Percentiles rank a stretch among this genome's conserved stretches.
Evolutionary conservation across 768 basidiomycete genomes (phyloP).

Genomic region (Boletus rubroflammeus): DNA sequence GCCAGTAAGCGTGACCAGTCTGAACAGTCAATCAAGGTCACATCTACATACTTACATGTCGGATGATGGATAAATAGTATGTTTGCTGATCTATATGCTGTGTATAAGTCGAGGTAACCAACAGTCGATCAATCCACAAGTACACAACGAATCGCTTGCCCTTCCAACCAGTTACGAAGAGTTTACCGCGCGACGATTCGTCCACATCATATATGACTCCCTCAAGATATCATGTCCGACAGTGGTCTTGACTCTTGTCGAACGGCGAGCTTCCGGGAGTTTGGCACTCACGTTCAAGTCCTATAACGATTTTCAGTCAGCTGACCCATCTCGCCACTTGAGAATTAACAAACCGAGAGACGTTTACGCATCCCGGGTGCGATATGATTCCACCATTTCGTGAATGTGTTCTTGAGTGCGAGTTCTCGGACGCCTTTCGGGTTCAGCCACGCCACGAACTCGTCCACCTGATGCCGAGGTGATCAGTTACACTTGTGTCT

Average conservation of each 20-base stretch:
- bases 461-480: conserved; percentile 56
- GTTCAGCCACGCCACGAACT: conserved; percentile 87
- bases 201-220: conserved; percentile 88
- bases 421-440: conserved; percentile 87
- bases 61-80: conserved; percentile 20
- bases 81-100: conserved; percentile 20
- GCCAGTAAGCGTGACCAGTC: not conserved
- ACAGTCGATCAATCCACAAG: conserved; percentile 6
- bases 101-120: conserved; percentile 7
- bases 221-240: conserved; percentile 61
- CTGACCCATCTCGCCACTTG: not conserved
- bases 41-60: conserved; percentile 9
- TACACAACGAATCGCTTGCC: conserved; percentile 4
- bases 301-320: conserved; percentile 35
- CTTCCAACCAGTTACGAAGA: conserved; percentile 15
- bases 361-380: conserved; percentile 76
- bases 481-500: conserved; percentile 6
- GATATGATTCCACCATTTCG: conserved; percentile 83
- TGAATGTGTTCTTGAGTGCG: conserved; percentile 69
- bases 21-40: not conserved
- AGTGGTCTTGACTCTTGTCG: conserved; percentile 61
- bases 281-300: conserved; percentile 67
- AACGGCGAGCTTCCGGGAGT: conserved; percentile 77
- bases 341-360: conserved; percentile 51
- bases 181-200: conserved; percentile 68